Base-by-base conservation (phyloP, 2,329 filamentous ascomycete species). In the Arthrocladium fulminans region DNA sequence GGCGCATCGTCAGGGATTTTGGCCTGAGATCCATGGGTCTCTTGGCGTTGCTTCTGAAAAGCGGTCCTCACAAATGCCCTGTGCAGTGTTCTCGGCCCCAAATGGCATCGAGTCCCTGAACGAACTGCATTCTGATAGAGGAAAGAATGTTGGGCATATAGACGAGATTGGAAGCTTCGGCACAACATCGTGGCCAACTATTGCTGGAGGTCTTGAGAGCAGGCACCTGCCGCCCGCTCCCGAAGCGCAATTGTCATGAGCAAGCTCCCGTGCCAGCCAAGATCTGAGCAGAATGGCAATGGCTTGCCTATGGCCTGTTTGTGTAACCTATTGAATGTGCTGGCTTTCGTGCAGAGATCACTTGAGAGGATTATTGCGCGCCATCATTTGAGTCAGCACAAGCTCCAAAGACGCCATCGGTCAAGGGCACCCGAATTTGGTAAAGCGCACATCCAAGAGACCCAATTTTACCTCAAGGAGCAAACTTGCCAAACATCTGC, bases 1-100 rank as follows among this genome's bases (percentile, higher is more conserved):
- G 50, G 44, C 9, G 41, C 46, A 42, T 32, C 47, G 27, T 55
- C 52, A 6, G 49, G 47, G 13, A 50, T 25, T 32, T 51, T 50
- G 19, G 41, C 34, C 15, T 24, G 32, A 15, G 29, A 9, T 12
- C 24, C 13, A 17, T 45, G 15, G 7, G 3, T 19, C 37, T 40
- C 37, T n/a, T 40, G 40, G 22, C 24, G 41, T 19, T 44, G 41
- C 9, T 19, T 12, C 27, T 30, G 27, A 22, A 44, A 44, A 20
- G 41, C 41, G 12, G n/a, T 20, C 25, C 27, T 12, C 12, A 13
- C 32, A 19, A 44, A 44, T 7, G 39, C 7, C 12, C 39, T 23
- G 12, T 10, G 25, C 13, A n/a, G 19, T 13, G 2, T 12, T 41
- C 22, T 5, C 13, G 32, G 17, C 32, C 17, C 10, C 17, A n/a